Evolutionary conservation across 1,284 basidiomycete species (phyloP), one percentile per base, ranked within the genome.

Genomic region (Melampsora americana): DNA sequence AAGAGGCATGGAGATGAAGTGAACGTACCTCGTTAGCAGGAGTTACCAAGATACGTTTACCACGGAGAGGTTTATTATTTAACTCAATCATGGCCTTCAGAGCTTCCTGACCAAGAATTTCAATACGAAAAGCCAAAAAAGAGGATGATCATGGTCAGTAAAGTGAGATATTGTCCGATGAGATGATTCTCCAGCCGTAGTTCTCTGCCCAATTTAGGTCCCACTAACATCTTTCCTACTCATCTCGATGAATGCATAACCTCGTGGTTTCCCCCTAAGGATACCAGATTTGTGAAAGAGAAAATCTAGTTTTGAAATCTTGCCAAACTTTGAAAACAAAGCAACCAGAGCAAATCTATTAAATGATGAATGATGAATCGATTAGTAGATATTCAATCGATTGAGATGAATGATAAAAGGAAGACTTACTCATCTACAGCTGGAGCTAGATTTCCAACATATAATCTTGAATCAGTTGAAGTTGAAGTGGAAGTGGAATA

Each of bases 211-310:
- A 35, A 35, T 3, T 35, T 35, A 9, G 2, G 14, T 16, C 1
- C 30, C 67, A 89, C 92, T 86, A 84, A 96, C 94, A 84, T 89
- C 88, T 83, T 89, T 86, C 67, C 87, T 86, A 39, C 86, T 86
- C 81, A 89, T 97, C 84, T 97, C 93, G 44, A 99, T 85, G 80
- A 98, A 99, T 0, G 94, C 95, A 83, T 95, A 99, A 1, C 95
- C 95, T 23, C 94, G 86, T 0, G 95, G 93, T 82, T 93, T 95
- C 16, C 95, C 95, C 83, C 90, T 93, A 80, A 90, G 84, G 4
- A 90, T 87, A 0, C 95, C 95, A 0, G 89, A 86, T 84, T 95
- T 97, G 86, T 99, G 95, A 82, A 95, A 96, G 80, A 98, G 87
- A 82, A 90, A 95, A 83, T 99, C 95, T 77, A 97, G 87, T 80